Evolutionary conservation across 2,329 filamentous ascomycete species (phyloP).

Genomic region (Apiospora koreana): DNA sequence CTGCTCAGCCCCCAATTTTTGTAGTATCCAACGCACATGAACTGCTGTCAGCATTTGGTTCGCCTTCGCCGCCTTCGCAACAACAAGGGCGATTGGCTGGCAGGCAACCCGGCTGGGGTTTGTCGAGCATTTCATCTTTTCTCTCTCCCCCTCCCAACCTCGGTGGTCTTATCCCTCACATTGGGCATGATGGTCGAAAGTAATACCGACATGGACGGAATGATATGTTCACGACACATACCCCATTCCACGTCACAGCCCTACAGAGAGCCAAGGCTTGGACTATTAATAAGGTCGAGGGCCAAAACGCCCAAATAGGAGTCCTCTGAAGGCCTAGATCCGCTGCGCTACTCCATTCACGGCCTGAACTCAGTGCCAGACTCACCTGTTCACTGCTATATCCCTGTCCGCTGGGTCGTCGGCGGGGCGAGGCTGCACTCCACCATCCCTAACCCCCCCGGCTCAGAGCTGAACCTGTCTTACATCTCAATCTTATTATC

Average conservation of each 20-base stretch:
- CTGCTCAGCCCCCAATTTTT: background rate
- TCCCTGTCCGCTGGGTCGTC: background rate
- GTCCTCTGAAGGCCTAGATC: background rate
- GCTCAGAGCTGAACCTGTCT: constrained; percentile 5
- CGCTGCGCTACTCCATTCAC: background rate
- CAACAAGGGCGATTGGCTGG: background rate
- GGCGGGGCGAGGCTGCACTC: constrained; percentile 1
- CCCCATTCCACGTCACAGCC: constrained; percentile 6
- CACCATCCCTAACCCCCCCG: constrained; percentile 3
- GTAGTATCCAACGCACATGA: background rate
- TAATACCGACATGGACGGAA: background rate
- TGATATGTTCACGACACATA: background rate
- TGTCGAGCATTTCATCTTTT: background rate
- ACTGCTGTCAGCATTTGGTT: constrained; percentile 3
- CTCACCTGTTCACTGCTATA: background rate
- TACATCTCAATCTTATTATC: constrained; percentile 9
- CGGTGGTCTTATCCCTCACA: background rate
- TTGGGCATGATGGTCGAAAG: background rate
- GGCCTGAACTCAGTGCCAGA: background rate
- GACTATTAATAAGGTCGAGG: background rate
- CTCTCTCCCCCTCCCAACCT: background rate
- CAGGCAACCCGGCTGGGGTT: background rate
- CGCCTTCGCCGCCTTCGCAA: background rate
- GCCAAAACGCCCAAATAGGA: constrained; percentile 2
- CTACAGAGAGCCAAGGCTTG: constrained; percentile 1